Evolutionary conservation across 2,329 filamentous ascomycete genomes (phyloP), one percentile per base, ranked within the genome.

Genomic region (Beauveria sp.): DNA sequence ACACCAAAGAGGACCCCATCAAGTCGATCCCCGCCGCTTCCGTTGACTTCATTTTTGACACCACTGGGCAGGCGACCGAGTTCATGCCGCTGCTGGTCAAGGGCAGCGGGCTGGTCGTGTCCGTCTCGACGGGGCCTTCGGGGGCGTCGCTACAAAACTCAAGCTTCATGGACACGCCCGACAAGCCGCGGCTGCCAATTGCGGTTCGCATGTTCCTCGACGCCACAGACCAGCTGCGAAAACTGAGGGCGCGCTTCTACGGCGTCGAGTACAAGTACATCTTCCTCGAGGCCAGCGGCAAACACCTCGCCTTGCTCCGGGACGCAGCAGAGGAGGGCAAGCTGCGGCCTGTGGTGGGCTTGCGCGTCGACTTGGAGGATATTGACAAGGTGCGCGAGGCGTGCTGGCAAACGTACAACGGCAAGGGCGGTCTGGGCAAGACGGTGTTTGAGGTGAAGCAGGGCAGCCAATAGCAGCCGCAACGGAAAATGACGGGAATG

Each of bases 21-120:
- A 63, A 62, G 18, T 64, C 57, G 22, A 72, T 79, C 44, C 67
- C 71, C 2, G 67, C 66, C 16, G 66, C 68, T 8, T 71, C 68
- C 0, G 72, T 79, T 26, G 76, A 79, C 66, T 76, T 77, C 64
- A 66, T 79, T 52, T 75, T 77, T 37, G 77, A 79, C 66, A 79
- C 76, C 1, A 69, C 70, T 6, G 70, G 70, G 7, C 55, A 68
- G 20, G 68, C 75, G 5, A 70, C 77, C 65, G 62, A 68, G 10
- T 73, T 69, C 37, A 63, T 77, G 3, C 67, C 68, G 16, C 64
- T 77, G 2, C 71, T 78, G 70, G 72, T 70, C 46, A 71, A 69
- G 4, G 65, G 67, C 0, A 66, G 65, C 14, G 68, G 75, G 18
- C 61, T 69, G 26, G 73, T 78, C 46, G 63, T 77, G 5, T 73